Evolutionary conservation across 106 monocot genomes (phyloP).

Genomic region (Phalaenopsis aphrodite): DNA sequence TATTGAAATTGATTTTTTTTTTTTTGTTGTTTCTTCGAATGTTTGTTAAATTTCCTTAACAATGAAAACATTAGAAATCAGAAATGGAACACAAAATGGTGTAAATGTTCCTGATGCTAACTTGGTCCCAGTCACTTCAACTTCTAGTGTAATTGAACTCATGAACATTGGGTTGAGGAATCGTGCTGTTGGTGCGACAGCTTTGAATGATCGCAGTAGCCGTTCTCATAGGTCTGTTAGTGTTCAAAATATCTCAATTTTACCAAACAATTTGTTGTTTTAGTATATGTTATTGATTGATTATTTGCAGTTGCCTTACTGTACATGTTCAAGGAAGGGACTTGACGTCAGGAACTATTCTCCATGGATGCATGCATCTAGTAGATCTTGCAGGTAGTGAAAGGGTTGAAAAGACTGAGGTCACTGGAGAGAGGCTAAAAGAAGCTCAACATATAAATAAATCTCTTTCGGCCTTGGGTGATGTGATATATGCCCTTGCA

Average conservation of each 20-base stretch:
- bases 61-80: slow-evolving; percentile 73
- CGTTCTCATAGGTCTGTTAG: slow-evolving; percentile 82
- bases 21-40: neutral
- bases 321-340: slow-evolving; percentile 97
- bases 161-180: slow-evolving; percentile 86
- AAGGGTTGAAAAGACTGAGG: slow-evolving; percentile 94
- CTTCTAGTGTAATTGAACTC: slow-evolving; percentile 78
- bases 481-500: slow-evolving; percentile 86
- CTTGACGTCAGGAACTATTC: slow-evolving; percentile 58
- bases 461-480: slow-evolving; percentile 95
- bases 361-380: slow-evolving; percentile 95
- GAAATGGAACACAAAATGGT: slow-evolving; percentile 85
- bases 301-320: slow-evolving; percentile 82
- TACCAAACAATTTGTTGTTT: neutral
- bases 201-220: slow-evolving; percentile 97
- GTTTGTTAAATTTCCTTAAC: slow-evolving; percentile 45
- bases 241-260: neutral
- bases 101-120: slow-evolving; percentile 87
- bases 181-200: slow-evolving; percentile 83
- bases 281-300: neutral
- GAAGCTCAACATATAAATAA: slow-evolving; percentile 98
- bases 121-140: slow-evolving; percentile 69
- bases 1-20: neutral
- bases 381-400: slow-evolving; percentile 99
- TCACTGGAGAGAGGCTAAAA: slow-evolving; percentile 84